Conservation (phyloP, 2,329 filamentous ascomycete genomes). For the Xylariaceae sp. region DNA sequence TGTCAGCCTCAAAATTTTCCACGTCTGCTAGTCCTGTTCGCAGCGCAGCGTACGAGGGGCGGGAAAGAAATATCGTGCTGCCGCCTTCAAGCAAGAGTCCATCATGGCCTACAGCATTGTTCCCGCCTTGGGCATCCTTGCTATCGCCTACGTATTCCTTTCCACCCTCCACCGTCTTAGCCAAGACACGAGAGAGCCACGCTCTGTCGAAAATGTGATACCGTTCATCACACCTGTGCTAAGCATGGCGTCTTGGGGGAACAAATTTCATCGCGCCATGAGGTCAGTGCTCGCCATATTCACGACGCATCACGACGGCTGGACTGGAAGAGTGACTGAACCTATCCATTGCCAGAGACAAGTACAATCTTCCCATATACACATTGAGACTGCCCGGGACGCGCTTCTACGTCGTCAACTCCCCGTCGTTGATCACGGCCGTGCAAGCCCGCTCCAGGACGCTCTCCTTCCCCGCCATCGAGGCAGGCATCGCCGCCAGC, state of each 20-base stretch:
- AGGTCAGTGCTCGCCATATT: neutral
- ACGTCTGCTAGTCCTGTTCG: too few relatives aligned
- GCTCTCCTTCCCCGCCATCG: conserved; percentile 5
- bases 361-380: conserved; percentile 4
- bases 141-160: conserved; percentile 2
- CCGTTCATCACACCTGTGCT: conserved; percentile 4
- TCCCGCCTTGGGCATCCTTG: too few relatives aligned
- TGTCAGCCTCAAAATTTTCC: too few relatives aligned
- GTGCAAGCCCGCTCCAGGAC: conserved; percentile 2
- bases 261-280: neutral
- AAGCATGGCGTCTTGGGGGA: neutral
- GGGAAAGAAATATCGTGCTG: too few relatives aligned
- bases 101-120: too few relatives aligned
- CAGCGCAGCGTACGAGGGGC: too few relatives aligned
- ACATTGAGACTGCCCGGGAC: conserved; percentile 4
- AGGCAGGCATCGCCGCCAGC: neutral
- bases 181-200: conserved; percentile 3
- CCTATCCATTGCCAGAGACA: neutral
- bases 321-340: neutral
- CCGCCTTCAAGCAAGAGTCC: too few relatives aligned
- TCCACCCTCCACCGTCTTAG: neutral
- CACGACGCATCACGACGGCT: neutral
- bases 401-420: conserved; percentile 5
- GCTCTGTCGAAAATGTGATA: neutral
- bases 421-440: neutral